Evolutionary conservation across 1,139 yeast species (phyloP).

Genomic region (Pichia sorboxylosa): DNA sequence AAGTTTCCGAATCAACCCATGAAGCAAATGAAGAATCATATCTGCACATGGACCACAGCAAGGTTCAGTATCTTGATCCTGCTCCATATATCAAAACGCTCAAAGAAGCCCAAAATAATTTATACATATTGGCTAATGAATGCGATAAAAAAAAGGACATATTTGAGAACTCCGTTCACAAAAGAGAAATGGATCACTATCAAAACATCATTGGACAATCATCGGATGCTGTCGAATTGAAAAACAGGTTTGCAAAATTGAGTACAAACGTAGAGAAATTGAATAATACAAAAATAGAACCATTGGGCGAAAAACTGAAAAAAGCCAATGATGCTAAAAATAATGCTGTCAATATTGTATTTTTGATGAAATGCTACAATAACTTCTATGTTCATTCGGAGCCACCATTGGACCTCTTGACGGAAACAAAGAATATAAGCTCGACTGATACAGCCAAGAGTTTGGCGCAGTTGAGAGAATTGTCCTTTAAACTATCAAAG

Average conservation of each 20-base stretch:
- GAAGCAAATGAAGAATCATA: constrained; percentile 1
- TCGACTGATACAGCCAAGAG: constrained; percentile 53
- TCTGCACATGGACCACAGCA: constrained; percentile 5
- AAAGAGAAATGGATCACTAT: constrained; percentile 58
- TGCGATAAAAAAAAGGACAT: constrained; percentile 37
- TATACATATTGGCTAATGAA: constrained; percentile 46
- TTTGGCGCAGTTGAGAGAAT: constrained; percentile 56
- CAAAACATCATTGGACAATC: constrained; percentile 51
- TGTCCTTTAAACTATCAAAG: constrained; percentile 49
- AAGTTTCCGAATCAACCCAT: constrained; percentile 46
- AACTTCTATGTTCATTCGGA: constrained; percentile 53
- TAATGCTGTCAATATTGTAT: constrained; percentile 61
- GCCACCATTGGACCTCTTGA: constrained; percentile 48
- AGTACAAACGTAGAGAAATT: constrained; percentile 52
- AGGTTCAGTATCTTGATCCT: constrained; percentile 53
- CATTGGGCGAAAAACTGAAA: constrained; percentile 64
- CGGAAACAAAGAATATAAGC: constrained; percentile 24
- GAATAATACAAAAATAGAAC: constrained; percentile 47
- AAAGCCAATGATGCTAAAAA: constrained; percentile 69
- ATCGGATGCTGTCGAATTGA: constrained; percentile 26
- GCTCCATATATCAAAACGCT: constrained; percentile 91
- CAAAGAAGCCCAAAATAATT: constrained; percentile 70
- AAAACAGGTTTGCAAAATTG: constrained; percentile 39
- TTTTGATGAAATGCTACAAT: constrained; percentile 66
- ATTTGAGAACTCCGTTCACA: constrained; percentile 45